Evolutionary conservation across 1,139 yeast species (phyloP).

Genomic region (Suhomyces coccinellae): DNA sequence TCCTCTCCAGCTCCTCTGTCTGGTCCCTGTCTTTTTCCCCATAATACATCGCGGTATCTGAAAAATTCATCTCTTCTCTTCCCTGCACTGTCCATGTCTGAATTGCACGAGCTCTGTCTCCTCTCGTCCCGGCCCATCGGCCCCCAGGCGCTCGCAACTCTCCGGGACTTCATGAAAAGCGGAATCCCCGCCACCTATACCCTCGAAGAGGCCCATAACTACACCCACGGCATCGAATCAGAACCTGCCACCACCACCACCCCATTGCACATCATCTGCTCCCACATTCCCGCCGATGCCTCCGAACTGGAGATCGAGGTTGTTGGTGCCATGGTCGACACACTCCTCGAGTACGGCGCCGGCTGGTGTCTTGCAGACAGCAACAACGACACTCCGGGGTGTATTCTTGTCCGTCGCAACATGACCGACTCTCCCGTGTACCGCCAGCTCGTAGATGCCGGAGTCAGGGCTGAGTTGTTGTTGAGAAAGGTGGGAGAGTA

Average conservation of each 20-base stretch:
- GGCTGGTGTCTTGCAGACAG: conserved; percentile 81
- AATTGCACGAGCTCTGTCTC: conserved; percentile 66
- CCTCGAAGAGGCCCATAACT: conserved; percentile 69
- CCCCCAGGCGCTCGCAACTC: conserved; percentile 38
- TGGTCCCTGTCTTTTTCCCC: background rate
- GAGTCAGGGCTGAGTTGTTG: conserved; percentile 84
- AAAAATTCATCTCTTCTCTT: conserved; percentile 2
- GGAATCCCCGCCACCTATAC: conserved; percentile 87
- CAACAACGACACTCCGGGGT: conserved; percentile 75
- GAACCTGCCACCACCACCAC: conserved; percentile 56
- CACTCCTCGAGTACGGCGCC: conserved; percentile 80
- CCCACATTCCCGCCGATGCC: conserved; percentile 49
- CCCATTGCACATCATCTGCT: conserved; percentile 70
- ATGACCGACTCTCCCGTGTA: conserved; percentile 47
- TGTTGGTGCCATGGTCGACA: conserved; percentile 57
- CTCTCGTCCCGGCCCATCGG: conserved; percentile 61
- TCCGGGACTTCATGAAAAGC: conserved; percentile 48
- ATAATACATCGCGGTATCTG: conserved; percentile 5
- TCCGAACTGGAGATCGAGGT: conserved; percentile 45
- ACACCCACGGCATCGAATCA: conserved; percentile 41
- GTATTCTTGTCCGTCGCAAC: conserved; percentile 56
- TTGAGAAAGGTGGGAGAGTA: conserved; percentile 70
- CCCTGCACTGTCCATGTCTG: conserved; percentile 50
- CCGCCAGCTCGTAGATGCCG: conserved; percentile 71
- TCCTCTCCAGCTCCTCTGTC: background rate